Conservation (phyloP, 805 yeast species). For the Tetrapisispora fleetii region DNA sequence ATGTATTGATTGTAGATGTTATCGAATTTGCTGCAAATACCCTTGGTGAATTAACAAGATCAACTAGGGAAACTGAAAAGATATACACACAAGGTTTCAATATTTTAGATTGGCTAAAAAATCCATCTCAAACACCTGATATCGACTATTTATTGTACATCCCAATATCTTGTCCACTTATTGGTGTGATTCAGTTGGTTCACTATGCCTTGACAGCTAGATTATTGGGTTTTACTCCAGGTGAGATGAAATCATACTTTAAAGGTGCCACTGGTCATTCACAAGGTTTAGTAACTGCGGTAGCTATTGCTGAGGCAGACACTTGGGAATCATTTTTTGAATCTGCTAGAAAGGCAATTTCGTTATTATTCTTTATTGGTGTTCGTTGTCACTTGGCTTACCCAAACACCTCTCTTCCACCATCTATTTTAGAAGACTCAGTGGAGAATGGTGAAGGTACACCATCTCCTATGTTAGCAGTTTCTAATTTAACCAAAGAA, state of each 20-base stretch:
- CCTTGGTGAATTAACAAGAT: slow-evolving; percentile 55
- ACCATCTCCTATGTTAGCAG: slow-evolving; percentile 95
- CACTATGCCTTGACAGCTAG: slow-evolving; percentile 86
- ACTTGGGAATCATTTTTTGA: slow-evolving; percentile 77
- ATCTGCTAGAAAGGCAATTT: slow-evolving; percentile 67
- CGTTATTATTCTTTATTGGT: slow-evolving; percentile 86
- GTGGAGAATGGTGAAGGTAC: slow-evolving; percentile 90
- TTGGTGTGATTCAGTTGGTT: slow-evolving; percentile 89
- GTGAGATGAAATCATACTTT: slow-evolving; percentile 63
- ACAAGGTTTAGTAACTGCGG: slow-evolving; percentile 86
- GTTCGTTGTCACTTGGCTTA: slow-evolving; percentile 81
- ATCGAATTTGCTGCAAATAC: slow-evolving; percentile 59
- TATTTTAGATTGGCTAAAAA: slow-evolving; percentile 75
- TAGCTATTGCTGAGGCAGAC: slow-evolving; percentile 74
- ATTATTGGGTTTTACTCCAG: slow-evolving; percentile 80
- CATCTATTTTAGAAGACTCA: slow-evolving; percentile 84
- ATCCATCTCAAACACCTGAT: slow-evolving; percentile 82
- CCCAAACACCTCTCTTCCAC: slow-evolving; percentile 91
- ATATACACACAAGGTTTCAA: slow-evolving; percentile 91
- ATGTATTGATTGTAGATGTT: slow-evolving; percentile 63
- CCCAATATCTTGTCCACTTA: slow-evolving; percentile 94
- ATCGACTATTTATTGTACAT: slow-evolving; percentile 79
- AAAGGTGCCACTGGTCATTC: slow-evolving; percentile 82
- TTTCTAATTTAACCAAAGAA: slow-evolving; percentile 73
- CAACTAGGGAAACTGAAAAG: slow-evolving; percentile 67